Evolutionary conservation across 2,329 filamentous ascomycete genomes (phyloP), one percentile per base, ranked within the genome.

Genomic region (Colletotrichum spinosum): DNA sequence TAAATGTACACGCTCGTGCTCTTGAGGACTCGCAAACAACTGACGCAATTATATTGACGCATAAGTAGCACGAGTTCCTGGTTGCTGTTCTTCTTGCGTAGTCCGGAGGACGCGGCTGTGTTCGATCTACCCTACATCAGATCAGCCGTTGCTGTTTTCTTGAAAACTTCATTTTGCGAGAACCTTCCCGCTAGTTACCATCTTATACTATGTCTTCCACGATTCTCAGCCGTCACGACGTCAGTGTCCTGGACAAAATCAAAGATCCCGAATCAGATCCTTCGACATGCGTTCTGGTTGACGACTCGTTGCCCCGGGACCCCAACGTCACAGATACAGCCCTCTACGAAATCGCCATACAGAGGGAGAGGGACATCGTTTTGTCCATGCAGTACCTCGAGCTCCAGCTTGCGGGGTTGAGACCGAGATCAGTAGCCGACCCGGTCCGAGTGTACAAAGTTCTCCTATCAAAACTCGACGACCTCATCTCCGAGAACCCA

Each of bases 261-360:
- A 87, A 86, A 71, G 88, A 91, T 67, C 88, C 88, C 1, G 89
- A 91, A 72, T 84, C 84, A 8, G 83, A 90, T 67, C 85, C 88
- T 12, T 79, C 83, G 13, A 77, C 82, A 9, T 78, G 82, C 11
- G 76, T 88, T 57, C 79, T 87, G 60, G 79, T 90, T 62, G 86
- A 90, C 73, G 72, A 80, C 48, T 82, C 79, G 37, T 77, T 84
- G 65, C 86, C 82, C 8, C 86, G 83, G 69, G 87, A 90, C 67
- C 87, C 88, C 4, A 80, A 88, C 61, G 73, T 90, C 70, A 79
- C 77, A 41, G 83, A 90, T 68, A 54, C 75, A 3, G 73, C 74
- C 33, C 75, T 82, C 34, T 90, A 91, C 69, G 80, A 83, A 60
- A 72, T 72, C 7, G 72, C 89, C n/a, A 78, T 81, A 37, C 75